Evolutionary conservation across 768 basidiomycete species (phyloP).

Genomic region (Cystobasidium onofrii): DNA sequence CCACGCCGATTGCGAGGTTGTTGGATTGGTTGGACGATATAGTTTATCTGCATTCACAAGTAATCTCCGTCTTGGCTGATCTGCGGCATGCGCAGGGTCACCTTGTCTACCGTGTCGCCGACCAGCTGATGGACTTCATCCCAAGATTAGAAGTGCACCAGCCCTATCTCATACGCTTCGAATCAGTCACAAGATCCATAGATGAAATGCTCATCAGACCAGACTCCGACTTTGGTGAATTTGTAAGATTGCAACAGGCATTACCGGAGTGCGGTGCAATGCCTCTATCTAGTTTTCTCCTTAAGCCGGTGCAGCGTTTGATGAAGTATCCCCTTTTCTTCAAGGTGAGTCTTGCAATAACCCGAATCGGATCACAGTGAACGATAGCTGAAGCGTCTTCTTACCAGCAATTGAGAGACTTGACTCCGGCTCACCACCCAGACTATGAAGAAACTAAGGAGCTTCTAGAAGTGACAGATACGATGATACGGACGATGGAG

Average conservation of each 20-base stretch:
- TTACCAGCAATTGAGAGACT: slow-evolving; percentile 63
- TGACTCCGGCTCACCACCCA: slow-evolving; percentile 62
- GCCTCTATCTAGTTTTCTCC: slow-evolving; percentile 60
- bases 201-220: slow-evolving; percentile 51
- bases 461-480: slow-evolving; percentile 59
- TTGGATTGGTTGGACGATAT: slow-evolving; percentile 89
- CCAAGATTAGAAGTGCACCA: slow-evolving; percentile 71
- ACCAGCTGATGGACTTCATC: slow-evolving; percentile 57
- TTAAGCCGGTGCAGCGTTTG: slow-evolving; percentile 67
- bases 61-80: slow-evolving; percentile 51
- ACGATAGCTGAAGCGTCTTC: too few species aligned
- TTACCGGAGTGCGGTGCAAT: slow-evolving; percentile 55
- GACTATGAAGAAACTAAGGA: slow-evolving; percentile 62
- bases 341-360: slow-evolving; percentile 56
- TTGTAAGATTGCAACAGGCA: slow-evolving; percentile 57
- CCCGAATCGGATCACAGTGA: too few species aligned
- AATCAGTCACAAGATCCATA: slow-evolving; percentile 55
- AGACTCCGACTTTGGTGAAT: slow-evolving; percentile 73
- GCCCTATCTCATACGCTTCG: slow-evolving; percentile 69
- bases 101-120: slow-evolving; percentile 55
- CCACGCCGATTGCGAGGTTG: slow-evolving; percentile 58
- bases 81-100: slow-evolving; percentile 46
- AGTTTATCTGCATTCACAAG: slow-evolving; percentile 61
- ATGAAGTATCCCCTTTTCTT: slow-evolving; percentile 65
- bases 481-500: slow-evolving; percentile 66